Evolutionary conservation across 768 basidiomycete genomes (phyloP).

Genomic region (Panus rudis): DNA sequence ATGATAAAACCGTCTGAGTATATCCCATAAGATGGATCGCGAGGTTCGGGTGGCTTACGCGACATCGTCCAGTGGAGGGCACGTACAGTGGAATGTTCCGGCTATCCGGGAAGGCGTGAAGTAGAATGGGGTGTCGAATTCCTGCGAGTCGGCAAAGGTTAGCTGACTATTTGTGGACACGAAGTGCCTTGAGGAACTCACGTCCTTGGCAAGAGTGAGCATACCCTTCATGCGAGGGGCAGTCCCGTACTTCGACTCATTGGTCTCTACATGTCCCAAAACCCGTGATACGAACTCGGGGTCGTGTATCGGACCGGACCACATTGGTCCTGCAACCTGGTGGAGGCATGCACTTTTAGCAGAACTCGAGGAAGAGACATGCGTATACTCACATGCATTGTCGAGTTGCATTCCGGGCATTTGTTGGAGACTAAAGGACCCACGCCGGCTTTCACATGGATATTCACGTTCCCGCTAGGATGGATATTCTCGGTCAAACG

Average conservation of each 20-base stretch:
- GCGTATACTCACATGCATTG: constrained; percentile 56
- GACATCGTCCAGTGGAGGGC: constrained; percentile 67
- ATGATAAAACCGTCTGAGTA: background rate
- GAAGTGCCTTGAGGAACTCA: constrained; percentile 28
- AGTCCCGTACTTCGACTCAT: constrained; percentile 68
- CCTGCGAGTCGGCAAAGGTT: constrained; percentile 36
- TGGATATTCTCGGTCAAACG: constrained; percentile 55
- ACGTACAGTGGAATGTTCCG: constrained; percentile 73
- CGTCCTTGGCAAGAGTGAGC: constrained; percentile 86
- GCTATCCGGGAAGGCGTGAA: constrained; percentile 80
- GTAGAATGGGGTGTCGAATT: constrained; percentile 73
- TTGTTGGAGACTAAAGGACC: constrained; percentile 60
- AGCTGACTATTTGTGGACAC: background rate
- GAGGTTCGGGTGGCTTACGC: constrained; percentile 44
- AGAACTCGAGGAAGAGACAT: background rate
- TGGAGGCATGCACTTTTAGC: background rate
- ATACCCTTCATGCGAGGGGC: constrained; percentile 88
- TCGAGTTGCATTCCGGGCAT: constrained; percentile 79
- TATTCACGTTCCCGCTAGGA: constrained; percentile 50
- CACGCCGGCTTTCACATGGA: constrained; percentile 61
- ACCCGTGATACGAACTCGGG: constrained; percentile 66
- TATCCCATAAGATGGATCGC: constrained; percentile 1
- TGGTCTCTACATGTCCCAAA: constrained; percentile 60
- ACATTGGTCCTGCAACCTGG: constrained; percentile 93
- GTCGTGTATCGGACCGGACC: constrained; percentile 86